Conservation (phyloP, 768 basidiomycete genomes). For the Russula sp. region DNA sequence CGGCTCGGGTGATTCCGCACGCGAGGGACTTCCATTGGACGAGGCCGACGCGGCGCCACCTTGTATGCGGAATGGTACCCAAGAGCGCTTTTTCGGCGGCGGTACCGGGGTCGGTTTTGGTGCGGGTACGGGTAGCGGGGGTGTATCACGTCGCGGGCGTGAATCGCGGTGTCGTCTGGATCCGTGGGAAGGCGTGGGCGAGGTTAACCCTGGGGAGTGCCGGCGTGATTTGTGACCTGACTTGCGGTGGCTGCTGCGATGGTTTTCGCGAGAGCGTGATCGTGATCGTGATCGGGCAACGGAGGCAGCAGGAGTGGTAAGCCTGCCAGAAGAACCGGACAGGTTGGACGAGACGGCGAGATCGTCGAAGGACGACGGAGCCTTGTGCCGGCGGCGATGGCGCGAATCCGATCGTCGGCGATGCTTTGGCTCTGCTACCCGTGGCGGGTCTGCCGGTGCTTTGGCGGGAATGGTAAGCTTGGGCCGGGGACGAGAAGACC, state of each 20-base stretch:
- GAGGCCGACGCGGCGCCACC: slow-evolving; percentile 6
- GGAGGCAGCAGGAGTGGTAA: slow-evolving; percentile 18
- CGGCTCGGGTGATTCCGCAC: slow-evolving; percentile 1
- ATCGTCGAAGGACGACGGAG: slow-evolving; percentile 8
- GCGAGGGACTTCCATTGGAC: background rate
- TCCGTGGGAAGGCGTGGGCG: slow-evolving; percentile 9
- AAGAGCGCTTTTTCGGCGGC: slow-evolving; percentile 3
- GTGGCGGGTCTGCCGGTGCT: slow-evolving; percentile 6
- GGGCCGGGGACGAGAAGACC: slow-evolving; percentile 1
- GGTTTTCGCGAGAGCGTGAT: slow-evolving; percentile 6
- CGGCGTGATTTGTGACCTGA: slow-evolving; percentile 8
- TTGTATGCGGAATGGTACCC: slow-evolving; percentile 12
- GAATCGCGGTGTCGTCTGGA: background rate
- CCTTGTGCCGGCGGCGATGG: background rate
- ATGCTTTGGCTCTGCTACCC: background rate
- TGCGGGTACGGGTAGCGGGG: slow-evolving; percentile 4
- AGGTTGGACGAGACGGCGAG: slow-evolving; percentile 17
- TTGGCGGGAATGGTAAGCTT: slow-evolving; percentile 8
- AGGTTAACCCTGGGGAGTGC: slow-evolving; percentile 17
- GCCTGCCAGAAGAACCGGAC: slow-evolving; percentile 17
- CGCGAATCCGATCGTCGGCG: slow-evolving; percentile 2
- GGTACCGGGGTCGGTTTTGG: background rate
- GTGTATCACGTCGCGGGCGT: background rate
- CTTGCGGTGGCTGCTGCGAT: slow-evolving; percentile 1
- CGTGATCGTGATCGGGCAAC: slow-evolving; percentile 6